Evolutionary conservation across 768 basidiomycete genomes (phyloP), one percentile per base, ranked within the genome.

Genomic region (Phaeotremella fagi): DNA sequence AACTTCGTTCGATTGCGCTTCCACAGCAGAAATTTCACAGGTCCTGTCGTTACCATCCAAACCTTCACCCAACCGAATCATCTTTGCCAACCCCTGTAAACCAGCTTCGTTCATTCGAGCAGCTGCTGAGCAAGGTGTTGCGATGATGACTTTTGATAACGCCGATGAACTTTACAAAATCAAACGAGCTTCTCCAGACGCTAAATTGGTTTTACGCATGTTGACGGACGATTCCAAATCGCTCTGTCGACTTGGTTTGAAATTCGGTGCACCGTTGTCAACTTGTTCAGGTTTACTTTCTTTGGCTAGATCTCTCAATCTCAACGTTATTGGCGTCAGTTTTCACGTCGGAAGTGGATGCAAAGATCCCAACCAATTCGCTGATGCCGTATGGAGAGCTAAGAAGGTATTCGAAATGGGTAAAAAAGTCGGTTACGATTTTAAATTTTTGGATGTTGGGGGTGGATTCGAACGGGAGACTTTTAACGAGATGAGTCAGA

Each of bases 51-150:
- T 91, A 3, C 85, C 85, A 3, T 38, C 53, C 4, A 67, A 66
- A 29, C 81, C 94, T 47, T 80, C 82, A 43, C 84, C 92, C 3
- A 80, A 82, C 49, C 82, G 86, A 53, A 87, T 99, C 79, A 89
- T 98, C 71, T 99, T 90, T 68, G 95, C 95, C 60, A 99, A 99
- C 76, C 95, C 95, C 0, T 98, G 95, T 85, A 99, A 99, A 77
- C 88, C 95, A 1, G 80, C 82, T 11, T 94, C 90, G 0, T 97
- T 92, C 78, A 81, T 99, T 65, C 87, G 91, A 45, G 82, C 83
- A 63, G 88, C 95, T 15, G 84, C 84, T 36, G 83, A 81, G 63
- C 75, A 78, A 27, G 84, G 87, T 20, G 92, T 98, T 48, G 81
- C 89, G 70, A 84, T 81, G 77, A 95, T 97, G 94, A 97, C 94